Percentiles rank a stretch among this genome's conserved stretches.
These are phyloP conservation scores for Pythium rhizo-oryzae DNA, from an alignment of 352 stramenopile genomes.

Conservation along the genomic window DNA sequence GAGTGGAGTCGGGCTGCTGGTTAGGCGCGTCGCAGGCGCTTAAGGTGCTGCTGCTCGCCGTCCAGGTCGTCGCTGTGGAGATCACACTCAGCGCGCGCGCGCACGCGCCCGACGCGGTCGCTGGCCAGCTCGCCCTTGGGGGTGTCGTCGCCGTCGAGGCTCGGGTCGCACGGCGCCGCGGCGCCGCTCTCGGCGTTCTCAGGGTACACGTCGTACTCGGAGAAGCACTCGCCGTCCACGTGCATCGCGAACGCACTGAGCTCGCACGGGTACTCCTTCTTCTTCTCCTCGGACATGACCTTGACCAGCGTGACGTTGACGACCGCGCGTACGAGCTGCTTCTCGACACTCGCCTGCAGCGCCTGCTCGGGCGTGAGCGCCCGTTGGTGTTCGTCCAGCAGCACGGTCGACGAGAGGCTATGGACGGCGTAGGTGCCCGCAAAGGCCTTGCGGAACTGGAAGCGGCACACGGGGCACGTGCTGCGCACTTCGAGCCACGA, in stretches of 20 bases:
- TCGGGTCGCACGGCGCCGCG: constrained; percentile 1
- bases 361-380: constrained; percentile 31
- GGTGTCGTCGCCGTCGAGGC: background rate
- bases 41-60: constrained; percentile 14
- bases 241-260: constrained; percentile 44
- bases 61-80: constrained; percentile 21
- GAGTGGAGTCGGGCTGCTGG: background rate
- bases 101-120: constrained; percentile 19
- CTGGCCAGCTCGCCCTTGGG: background rate
- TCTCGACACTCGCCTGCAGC: constrained; percentile 31
- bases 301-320: constrained; percentile 53
- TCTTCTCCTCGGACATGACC: constrained; percentile 41
- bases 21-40: constrained; percentile 25
- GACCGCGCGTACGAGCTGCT: constrained; percentile 44
- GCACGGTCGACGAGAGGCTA: constrained; percentile 44
- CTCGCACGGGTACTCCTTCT: constrained; percentile 54
- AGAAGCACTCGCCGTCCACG: constrained; percentile 30
- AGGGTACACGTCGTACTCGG: constrained; percentile 30
- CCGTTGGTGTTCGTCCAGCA: constrained; percentile 35
- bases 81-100: constrained; percentile 19
- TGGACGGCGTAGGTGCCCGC: constrained; percentile 53
- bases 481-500: constrained; percentile 90
- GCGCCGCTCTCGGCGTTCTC: background rate
- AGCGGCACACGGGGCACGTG: constrained; percentile 93
- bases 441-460: constrained; percentile 76